These are phyloP conservation scores for Acacia melanoxylon DNA, from an alignment of 306 rosid species.

Conservation along the genomic window DNA sequence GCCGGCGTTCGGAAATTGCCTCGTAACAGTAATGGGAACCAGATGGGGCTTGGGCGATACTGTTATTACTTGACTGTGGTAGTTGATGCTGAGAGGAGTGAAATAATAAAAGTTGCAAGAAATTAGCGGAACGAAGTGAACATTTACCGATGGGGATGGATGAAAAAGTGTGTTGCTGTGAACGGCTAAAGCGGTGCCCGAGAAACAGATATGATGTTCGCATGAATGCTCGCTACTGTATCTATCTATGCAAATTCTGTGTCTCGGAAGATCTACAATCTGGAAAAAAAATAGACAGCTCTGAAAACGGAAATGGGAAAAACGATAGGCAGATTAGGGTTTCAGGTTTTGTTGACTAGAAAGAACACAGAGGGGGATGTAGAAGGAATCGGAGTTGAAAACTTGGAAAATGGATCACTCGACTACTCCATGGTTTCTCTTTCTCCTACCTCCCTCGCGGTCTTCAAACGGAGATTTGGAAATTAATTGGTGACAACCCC, in stretches of 20 bases:
- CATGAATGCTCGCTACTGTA: conserved; percentile 26
- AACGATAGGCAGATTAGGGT: conserved; percentile 22
- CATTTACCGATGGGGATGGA: conserved; percentile 8
- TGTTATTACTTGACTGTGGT: conserved; percentile 15
- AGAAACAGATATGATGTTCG: conserved; percentile 28
- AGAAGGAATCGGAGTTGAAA: neutral
- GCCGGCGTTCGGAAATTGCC: conserved; percentile 14
- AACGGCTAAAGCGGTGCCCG: conserved; percentile 40
- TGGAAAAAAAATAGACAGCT: neutral
- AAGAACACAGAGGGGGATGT: neutral
- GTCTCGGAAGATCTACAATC: neutral
- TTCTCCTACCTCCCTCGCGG: too few species aligned
- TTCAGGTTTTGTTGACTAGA: conserved; percentile 9
- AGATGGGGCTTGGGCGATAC: conserved; percentile 3
- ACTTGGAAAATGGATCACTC: neutral
- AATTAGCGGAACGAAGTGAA: conserved; percentile 8
- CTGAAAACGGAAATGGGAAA: neutral
- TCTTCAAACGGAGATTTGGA: accelerated
- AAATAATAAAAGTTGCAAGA: conserved; percentile 24
- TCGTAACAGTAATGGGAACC: neutral
- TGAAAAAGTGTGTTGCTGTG: conserved; percentile 17
- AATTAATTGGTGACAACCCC: too few species aligned
- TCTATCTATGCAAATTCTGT: neutral
- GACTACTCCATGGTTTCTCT: neutral
- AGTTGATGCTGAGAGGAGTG: conserved; percentile 31